Base-by-base conservation (phyloP, 805 yeast species). In the Sugiyamaella mastotermitis region DNA sequence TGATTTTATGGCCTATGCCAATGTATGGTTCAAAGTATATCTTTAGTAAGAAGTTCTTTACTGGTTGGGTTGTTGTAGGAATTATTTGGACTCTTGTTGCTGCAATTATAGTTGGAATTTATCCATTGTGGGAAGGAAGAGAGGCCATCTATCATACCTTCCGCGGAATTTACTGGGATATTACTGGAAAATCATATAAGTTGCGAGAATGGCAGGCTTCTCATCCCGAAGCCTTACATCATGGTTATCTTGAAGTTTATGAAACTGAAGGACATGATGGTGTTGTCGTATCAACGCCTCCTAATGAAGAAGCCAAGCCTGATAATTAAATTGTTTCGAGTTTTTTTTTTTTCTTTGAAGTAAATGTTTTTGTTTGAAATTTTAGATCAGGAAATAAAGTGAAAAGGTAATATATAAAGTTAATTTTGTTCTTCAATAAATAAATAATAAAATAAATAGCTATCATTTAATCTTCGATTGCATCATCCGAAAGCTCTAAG, bases 1-100 rank as follows among this genome's bases (percentile, higher is more conserved):
- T 86, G 22, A 71, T 87, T 24, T 53, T 86, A 21, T 85, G 94
- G 92, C 96, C 96, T 52, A 83, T 86, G 86, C 95, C 96, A 48
- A 80, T 87, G 92, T 86, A 80, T 58, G 96, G 95, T 22, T 55
- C 80, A 3, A 70, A 73, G 3, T 86, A 86, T 55, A 67, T 86
- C 28, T 87, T 86, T 61, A 75, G 84, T 37, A 78, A 74, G 58
- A 61, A 58, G 40, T 84, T 84, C 63, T 87, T 86, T 61, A 83
- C 92, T 5, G 95, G 95, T 31, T 87, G 95, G 95, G 73, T 87
- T 34, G 76, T 71, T 25, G 94, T 86, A 21, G 77, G 80, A 42
- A 75, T 87, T 37, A 76, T 85, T 42, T 86, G 95, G 95, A 63
- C 84, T 24, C 84, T 83, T 62, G 33, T 49, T 24, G 52, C 63